Base-by-base conservation (phyloP, 1,284 basidiomycete species). In the Thelephora terrestris region DNA sequence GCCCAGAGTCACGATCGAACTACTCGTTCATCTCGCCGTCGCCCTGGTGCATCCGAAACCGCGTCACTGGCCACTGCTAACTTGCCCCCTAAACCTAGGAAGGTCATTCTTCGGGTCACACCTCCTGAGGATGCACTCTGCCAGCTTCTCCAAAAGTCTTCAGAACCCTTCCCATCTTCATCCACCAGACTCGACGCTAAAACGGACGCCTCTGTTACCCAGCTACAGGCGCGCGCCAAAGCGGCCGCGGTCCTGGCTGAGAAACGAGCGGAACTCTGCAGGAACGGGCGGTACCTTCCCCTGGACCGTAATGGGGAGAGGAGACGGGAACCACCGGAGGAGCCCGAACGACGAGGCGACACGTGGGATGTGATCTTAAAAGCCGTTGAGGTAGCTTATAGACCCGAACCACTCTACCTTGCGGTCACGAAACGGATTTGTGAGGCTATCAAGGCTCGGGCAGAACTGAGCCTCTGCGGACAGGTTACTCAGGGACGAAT, bases 361-460 rank as follows among this genome's bases (percentile, higher is more conserved):
- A 34, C 38, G 51, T 47, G 17, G 48, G 51, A 46, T 38, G 52
- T 7, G 45, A 52, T 37, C 14, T 12, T 32, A 12, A 32, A 14
- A 10, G 29, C 29, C 9, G 21, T 53, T 2, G 55, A 53, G 45
- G 16, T 40, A 21, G 44, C 43, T 18, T 29, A 39, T 36, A n/a
- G 37, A 21, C 46, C 49, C 36, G 45, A 49, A 39, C 20, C 51
- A 14, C 40, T 45, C 45, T 43, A 48, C 20, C 44, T 18, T 17
- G 77, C 79, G 54, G 53, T 59, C 4, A 85, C 83, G 82, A 74
- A 78, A 52, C 57, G 69, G 42, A 63, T 84, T 27, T 62, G 83
- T 9, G 67, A 73, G 42, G 68, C 69, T 7, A 67, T 74, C 4
- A 59, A 69, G 43, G 59, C 62, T 1, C 58, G 63, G 16, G 58